phyloP scores from a whole-genome alignment of 345 rosid genomes.

The Populus alba region DNA sequence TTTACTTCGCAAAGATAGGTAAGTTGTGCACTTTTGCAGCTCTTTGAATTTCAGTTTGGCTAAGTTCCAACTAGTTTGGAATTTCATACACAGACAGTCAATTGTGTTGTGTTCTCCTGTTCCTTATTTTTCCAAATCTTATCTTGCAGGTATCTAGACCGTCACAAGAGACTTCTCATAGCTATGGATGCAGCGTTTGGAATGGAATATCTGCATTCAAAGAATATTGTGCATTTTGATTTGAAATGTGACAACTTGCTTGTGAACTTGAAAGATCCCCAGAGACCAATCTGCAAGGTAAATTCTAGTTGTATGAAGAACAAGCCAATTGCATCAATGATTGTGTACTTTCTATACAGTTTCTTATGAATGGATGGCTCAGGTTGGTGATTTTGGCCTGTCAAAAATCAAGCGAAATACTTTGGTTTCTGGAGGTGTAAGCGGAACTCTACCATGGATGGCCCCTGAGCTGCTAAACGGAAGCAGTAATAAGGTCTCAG shows the following conservation, averaged over 20 bases:
- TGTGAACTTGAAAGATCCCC: slow-evolving; percentile 92
- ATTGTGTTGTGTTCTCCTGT: slow-evolving; percentile 1
- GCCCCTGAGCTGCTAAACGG: slow-evolving; percentile 83
- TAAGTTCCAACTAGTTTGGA: slow-evolving; percentile 8
- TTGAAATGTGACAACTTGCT: slow-evolving; percentile 95
- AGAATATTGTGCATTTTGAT: slow-evolving; percentile 97
- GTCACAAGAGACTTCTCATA: slow-evolving; percentile 81
- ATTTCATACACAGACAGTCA: neutral
- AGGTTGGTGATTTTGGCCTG: slow-evolving; percentile 88
- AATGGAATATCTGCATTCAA: slow-evolving; percentile 95
- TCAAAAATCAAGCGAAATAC: slow-evolving; percentile 82
- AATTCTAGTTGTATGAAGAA: neutral
- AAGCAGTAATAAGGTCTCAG: slow-evolving; percentile 75
- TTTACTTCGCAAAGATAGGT: slow-evolving; percentile 82
- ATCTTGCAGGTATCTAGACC: slow-evolving; percentile 73
- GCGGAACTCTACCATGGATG: slow-evolving; percentile 92
- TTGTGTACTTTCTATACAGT: slow-evolving; percentile 5
- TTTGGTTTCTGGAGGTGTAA: slow-evolving; percentile 82
- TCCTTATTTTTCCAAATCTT: slow-evolving; percentile 12
- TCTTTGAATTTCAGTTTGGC: slow-evolving; percentile 14
- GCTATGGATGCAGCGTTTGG: slow-evolving; percentile 99
- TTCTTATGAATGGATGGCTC: slow-evolving; percentile 13
- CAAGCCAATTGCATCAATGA: neutral
- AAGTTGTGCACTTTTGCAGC: slow-evolving; percentile 24
- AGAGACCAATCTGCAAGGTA: slow-evolving; percentile 97